phyloP scores from a whole-genome alignment of 768 basidiomycete genomes.

The Hemileccinum rubropunctum region DNA sequence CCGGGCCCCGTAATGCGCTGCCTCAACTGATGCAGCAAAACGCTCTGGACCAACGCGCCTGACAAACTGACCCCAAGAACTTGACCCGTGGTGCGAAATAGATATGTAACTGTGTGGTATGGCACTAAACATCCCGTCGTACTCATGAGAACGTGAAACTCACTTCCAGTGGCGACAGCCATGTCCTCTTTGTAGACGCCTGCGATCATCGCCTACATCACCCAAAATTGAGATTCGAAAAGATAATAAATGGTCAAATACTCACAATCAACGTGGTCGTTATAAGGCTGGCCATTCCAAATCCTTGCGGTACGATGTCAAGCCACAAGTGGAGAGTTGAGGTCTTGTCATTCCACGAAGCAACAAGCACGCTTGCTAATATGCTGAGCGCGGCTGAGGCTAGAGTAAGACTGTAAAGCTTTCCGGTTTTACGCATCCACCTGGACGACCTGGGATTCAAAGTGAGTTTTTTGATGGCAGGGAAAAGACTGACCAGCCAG shows the following conservation, averaged over 20 bases:
- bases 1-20: constrained; percentile 74
- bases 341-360: constrained; percentile 64
- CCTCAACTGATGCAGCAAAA: constrained; percentile 69
- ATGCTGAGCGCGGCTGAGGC: constrained; percentile 59
- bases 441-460: constrained; percentile 35
- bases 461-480: constrained; percentile 2
- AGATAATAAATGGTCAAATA: constrained; percentile 16
- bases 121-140: constrained; percentile 6
- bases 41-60: constrained; percentile 79
- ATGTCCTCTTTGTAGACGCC: constrained; percentile 76
- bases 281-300: constrained; percentile 81
- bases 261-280: constrained; percentile 84
- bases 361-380: constrained; percentile 57
- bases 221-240: constrained; percentile 4
- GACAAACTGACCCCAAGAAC: constrained; percentile 91
- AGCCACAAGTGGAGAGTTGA: constrained; percentile 66
- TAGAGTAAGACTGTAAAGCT: constrained; percentile 75
- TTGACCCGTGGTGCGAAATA: constrained; percentile 93
- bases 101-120: constrained; percentile 71
- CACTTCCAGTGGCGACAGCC: constrained; percentile 89
- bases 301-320: constrained; percentile 77
- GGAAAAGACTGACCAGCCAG: constrained; percentile 65
- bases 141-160: constrained; percentile 31
- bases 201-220: constrained; percentile 78
- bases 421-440: constrained; percentile 85